Evolutionary conservation across 306 rosid genomes (phyloP).

Genomic region (Arachis stenosperma): DNA sequence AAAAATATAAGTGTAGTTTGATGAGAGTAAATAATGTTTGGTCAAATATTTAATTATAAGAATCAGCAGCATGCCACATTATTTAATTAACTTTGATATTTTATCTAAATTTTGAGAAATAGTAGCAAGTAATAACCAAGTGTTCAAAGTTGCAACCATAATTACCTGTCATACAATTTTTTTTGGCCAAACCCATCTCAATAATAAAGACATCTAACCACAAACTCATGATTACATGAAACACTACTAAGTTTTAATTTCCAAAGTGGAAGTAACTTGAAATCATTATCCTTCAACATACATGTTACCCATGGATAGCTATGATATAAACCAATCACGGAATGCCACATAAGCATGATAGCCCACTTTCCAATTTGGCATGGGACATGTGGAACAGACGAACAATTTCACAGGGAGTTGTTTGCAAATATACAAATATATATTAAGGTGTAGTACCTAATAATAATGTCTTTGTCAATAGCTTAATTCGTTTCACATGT

Average conservation of each 20-base stretch:
- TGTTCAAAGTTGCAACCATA: neutral
- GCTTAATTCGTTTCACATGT: conserved; percentile 32
- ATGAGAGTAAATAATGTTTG: neutral
- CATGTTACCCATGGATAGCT: neutral
- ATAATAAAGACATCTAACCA: neutral
- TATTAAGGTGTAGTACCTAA: conserved; percentile 3
- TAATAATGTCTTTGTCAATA: conserved; percentile 44
- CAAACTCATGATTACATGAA: conserved; percentile 6
- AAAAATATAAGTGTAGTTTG: no score
- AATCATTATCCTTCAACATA: conserved; percentile 20
- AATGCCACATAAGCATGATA: conserved; percentile 6
- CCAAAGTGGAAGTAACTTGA: conserved; percentile 15
- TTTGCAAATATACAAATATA: conserved; percentile 3
- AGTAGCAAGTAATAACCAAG: neutral
- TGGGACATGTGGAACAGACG: conserved; percentile 9
- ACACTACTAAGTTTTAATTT: neutral
- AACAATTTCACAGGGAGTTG: neutral
- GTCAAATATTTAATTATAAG: neutral
- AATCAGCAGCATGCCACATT: neutral
- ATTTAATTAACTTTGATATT: no score
- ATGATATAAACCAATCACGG: conserved; percentile 21
- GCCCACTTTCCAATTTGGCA: neutral
- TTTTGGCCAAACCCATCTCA: conserved; percentile 4
- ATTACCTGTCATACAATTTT: neutral
- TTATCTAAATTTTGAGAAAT: neutral